Evolutionary conservation across 1,284 basidiomycete genomes (phyloP), one percentile per base, ranked within the genome.

Genomic region (Apiotrichum gamsii): DNA sequence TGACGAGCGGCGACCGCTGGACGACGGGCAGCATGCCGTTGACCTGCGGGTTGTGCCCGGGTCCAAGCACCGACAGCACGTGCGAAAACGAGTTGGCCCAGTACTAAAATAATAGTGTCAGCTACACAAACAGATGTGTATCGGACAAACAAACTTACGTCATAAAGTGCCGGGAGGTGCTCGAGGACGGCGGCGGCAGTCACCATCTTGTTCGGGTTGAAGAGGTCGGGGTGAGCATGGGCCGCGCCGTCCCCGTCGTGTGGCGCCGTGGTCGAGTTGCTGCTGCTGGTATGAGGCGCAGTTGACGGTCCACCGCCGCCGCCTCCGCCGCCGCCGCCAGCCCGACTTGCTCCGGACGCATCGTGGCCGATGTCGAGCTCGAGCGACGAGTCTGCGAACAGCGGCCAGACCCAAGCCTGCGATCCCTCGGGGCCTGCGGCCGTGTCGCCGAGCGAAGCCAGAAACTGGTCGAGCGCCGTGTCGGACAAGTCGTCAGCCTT

Each of bases 21-120:
- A 57, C 57, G 9, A 61, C 49, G 0, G 61, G 61, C 14, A 60
- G 32, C 33, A 63, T 53, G 31, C 49, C 51, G 37, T 58, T 52
- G 18, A 57, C 47, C 19, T 58, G 49, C 0, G 56, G 51, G 46
- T 61, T 61, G 20, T 59, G 54, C 1, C 54, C 56, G 1, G 59
- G 59, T 8, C 57, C 59, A 6, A 63, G 54, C 10, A 63, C 61
- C 5, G 59, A 61, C 14, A 63, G 51, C 25, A 63, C 56, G 20
- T 57, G 59, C 13, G 57, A 57, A 39, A 61, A 63, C 8, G 57
- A 59, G 42, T 61, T 59, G 45, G 61, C 54, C 50, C 55, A 59
- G 48, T 63, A 59, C 56, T 62, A 36, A 15, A 29, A n/a, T n/a
- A n/a, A n/a, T n/a, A n/a, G n/a, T 30, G 36, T 36, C 24, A 40